These are phyloP conservation scores for Vanderwaltozyma verrucispora DNA, from an alignment of 805 yeast species.

Conservation along the genomic window DNA sequence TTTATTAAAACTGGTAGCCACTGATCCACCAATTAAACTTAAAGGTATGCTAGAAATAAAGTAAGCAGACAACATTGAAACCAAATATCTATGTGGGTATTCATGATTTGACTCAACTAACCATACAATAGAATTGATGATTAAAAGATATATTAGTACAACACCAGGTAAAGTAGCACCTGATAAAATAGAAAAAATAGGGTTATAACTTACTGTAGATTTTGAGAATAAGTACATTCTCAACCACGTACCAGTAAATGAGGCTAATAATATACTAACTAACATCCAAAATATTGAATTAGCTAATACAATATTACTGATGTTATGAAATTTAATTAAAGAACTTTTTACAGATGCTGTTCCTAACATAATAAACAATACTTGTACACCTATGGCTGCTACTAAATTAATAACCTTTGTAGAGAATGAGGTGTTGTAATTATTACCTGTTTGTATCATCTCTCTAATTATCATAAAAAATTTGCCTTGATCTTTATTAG, in stretches of 20 bases:
- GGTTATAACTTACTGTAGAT: conserved; percentile 2
- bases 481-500: too few species aligned
- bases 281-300: conserved; percentile 51
- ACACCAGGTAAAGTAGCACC: conserved; percentile 41
- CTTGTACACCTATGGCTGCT: conserved; percentile 67
- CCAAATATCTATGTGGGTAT: conserved; percentile 66
- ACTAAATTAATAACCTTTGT: conserved; percentile 38
- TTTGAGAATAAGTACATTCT: conserved; percentile 2
- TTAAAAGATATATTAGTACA: conserved; percentile 39
- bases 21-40: conserved; percentile 57
- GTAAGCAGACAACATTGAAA: conserved; percentile 49
- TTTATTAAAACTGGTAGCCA: conserved; percentile 8
- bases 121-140: conserved; percentile 64
- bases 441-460: conserved; percentile 50
- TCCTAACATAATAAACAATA: conserved; percentile 52
- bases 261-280: conserved; percentile 63
- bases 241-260: conserved; percentile 58
- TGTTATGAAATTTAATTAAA: conserved; percentile 51
- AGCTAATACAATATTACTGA: conserved; percentile 57
- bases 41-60: conserved; percentile 64
- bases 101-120: conserved; percentile 65
- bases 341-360: conserved; percentile 49
- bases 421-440: conserved; percentile 22
- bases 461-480: background rate
- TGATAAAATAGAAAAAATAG: conserved; percentile 32